A percentile compares a stretch with the other conserved stretches of the same genome.
phyloP scores from a whole-genome alignment of 306 rosid species.

The Crotalaria pallida region DNA sequence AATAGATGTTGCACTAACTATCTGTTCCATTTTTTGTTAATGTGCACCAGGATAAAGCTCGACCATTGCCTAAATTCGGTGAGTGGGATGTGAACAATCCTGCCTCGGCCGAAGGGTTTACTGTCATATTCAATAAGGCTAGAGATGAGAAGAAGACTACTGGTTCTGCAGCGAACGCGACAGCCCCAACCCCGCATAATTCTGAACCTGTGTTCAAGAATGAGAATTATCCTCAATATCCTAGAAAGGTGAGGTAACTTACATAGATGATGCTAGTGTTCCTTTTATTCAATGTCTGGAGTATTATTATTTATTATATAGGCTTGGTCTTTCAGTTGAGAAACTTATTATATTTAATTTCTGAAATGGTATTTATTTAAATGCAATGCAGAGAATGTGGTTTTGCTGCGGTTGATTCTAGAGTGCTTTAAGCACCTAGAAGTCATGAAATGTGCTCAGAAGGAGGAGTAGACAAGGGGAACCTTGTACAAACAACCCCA shows the following conservation, averaged over 20 bases:
- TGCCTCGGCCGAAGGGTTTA: slow-evolving; percentile 83
- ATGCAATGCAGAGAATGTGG: slow-evolving; percentile 79
- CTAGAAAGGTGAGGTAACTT: slow-evolving; percentile 45
- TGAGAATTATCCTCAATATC: slow-evolving; percentile 22
- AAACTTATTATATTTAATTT: slow-evolving; percentile 9
- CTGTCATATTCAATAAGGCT: slow-evolving; percentile 81
- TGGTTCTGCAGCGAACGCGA: slow-evolving; percentile 5
- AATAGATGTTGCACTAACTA: no score
- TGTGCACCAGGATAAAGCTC: slow-evolving; percentile 53
- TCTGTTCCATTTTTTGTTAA: background rate
- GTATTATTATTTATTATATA: background rate
- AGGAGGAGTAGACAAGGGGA: background rate
- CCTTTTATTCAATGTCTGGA: background rate
- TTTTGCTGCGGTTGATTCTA: slow-evolving; percentile 65
- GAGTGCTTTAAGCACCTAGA: slow-evolving; percentile 6
- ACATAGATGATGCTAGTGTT: background rate
- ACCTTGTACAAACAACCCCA: background rate
- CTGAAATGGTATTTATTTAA: slow-evolving; percentile 18
- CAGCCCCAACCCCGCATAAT: slow-evolving; percentile 38
- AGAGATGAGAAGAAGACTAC: slow-evolving; percentile 80
- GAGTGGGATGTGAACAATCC: slow-evolving; percentile 93
- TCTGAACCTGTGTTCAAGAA: slow-evolving; percentile 25
- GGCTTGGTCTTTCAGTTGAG: background rate
- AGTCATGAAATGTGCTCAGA: background rate
- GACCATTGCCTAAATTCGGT: slow-evolving; percentile 78